A percentile compares a stretch with the other conserved stretches of the same genome.
Conservation (phyloP, 441 rosid genomes). For the Aleurites moluccanus region DNA sequence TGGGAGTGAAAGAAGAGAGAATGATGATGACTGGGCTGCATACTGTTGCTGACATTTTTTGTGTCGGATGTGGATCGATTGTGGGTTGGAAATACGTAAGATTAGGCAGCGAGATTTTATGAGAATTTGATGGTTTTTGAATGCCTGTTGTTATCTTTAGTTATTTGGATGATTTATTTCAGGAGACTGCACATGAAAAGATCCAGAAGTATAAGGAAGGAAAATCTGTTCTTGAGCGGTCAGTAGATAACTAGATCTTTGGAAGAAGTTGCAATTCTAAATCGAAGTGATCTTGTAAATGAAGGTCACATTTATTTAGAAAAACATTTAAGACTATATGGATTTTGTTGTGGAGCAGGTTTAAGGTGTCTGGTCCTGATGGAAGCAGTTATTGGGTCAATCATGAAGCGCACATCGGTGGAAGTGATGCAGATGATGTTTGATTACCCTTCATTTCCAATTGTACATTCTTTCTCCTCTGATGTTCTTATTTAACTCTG, state of each 20-base stretch:
- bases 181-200: constrained; percentile 87
- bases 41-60: constrained; percentile 87
- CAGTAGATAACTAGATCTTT: constrained; percentile 31
- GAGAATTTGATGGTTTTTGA: constrained; percentile 21
- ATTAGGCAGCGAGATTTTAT: constrained; percentile 15
- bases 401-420: constrained; percentile 67
- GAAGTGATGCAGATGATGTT: constrained; percentile 90
- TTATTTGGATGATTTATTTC: constrained; percentile 38
- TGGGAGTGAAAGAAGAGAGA: constrained; percentile 80
- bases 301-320: not conserved
- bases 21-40: constrained; percentile 88
- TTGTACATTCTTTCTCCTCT: constrained; percentile 55
- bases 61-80: constrained; percentile 92
- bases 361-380: constrained; percentile 84
- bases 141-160: constrained; percentile 25
- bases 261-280: constrained; percentile 19
- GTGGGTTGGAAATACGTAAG: constrained; percentile 99
- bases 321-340: not conserved
- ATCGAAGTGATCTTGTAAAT: constrained; percentile 14
- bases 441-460: constrained; percentile 40
- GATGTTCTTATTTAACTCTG: constrained; percentile 27
- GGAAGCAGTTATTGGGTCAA: constrained; percentile 76
- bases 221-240: constrained; percentile 94
- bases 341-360: constrained; percentile 55
- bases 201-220: constrained; percentile 98